A percentile compares a stretch with the other conserved stretches of the same genome.
Evolutionary conservation across 2,329 filamentous ascomycete species (phyloP).

Genomic region (Pseudogymnoascus sp.): DNA sequence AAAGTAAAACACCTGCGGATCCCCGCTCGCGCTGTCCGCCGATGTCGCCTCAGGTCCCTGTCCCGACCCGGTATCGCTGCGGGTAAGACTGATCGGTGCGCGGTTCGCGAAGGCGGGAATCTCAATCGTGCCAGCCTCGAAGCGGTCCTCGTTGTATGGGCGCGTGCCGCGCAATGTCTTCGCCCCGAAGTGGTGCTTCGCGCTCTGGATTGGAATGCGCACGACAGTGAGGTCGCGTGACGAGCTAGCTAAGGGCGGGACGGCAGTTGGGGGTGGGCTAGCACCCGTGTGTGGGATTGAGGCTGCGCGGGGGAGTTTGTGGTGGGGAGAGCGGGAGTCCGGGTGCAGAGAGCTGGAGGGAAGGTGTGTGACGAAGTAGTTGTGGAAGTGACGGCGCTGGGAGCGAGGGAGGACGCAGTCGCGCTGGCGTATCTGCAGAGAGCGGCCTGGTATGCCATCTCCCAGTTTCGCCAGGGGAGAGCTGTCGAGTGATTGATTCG

Average conservation of each 20-base stretch:
- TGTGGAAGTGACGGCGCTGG: constrained; percentile 55
- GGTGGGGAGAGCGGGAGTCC: constrained; percentile 66
- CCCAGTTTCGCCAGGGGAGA: neutral
- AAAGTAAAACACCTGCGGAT: constrained; percentile 97
- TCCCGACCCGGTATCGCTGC: constrained; percentile 14
- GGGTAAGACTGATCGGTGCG: constrained; percentile 52
- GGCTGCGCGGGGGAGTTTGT: constrained; percentile 78
- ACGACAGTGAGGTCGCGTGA: constrained; percentile 82
- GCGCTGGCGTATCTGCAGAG: neutral
- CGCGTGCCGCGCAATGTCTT: constrained; percentile 71
- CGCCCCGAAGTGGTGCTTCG: constrained; percentile 92
- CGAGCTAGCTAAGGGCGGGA: constrained; percentile 50
- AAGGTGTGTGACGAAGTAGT: constrained; percentile 95
- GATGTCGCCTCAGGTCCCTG: constrained; percentile 49
- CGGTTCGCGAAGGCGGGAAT: constrained; percentile 87
- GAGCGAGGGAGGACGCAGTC: neutral
- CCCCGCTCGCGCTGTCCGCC: constrained; percentile 71
- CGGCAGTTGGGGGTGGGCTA: constrained; percentile 46
- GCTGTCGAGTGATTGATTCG: neutral
- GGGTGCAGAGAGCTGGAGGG: constrained; percentile 89
- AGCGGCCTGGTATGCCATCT: neutral
- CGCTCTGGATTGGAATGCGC: constrained; percentile 83
- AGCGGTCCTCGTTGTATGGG: constrained; percentile 85
- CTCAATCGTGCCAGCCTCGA: constrained; percentile 88
- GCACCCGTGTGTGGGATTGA: constrained; percentile 65